Conservation (phyloP, 306 rosid genomes). For the Cucurbita maxima region DNA sequence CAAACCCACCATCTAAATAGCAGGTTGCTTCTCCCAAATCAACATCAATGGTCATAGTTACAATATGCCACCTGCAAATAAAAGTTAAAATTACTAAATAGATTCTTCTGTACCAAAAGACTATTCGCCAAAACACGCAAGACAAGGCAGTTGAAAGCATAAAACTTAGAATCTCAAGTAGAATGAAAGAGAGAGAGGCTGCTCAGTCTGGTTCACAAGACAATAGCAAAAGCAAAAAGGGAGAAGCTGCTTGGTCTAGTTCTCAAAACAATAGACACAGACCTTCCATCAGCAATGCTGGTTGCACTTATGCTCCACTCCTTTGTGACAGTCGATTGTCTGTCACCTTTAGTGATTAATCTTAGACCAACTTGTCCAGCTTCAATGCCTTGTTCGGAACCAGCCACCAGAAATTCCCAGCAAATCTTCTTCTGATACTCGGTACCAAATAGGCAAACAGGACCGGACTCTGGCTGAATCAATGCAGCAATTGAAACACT, state of each 20-base stretch:
- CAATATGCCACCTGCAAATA: constrained; percentile 92
- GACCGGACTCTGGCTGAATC: constrained; percentile 98
- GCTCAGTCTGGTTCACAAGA: background rate
- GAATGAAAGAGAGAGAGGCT: background rate
- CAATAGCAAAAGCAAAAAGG: background rate
- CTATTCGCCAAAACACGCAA: background rate
- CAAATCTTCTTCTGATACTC: constrained; percentile 82
- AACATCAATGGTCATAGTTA: constrained; percentile 90
- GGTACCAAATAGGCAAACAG: constrained; percentile 88
- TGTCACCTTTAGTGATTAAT: constrained; percentile 91
- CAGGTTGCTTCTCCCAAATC: constrained; percentile 93
- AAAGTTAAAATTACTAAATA: background rate
- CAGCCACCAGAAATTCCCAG: constrained; percentile 98
- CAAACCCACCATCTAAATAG: constrained; percentile 90
- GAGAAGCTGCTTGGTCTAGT: background rate
- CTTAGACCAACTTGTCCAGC: constrained; percentile 99
- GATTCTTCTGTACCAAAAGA: background rate
- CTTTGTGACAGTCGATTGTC: constrained; percentile 83
- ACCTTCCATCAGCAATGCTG: constrained; percentile 99
- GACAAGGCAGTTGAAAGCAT: background rate
- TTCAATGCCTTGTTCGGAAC: constrained; percentile 97
- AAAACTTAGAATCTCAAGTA: background rate
- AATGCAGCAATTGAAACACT: constrained; percentile 74
- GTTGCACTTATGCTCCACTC: constrained; percentile 95
- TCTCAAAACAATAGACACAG: constrained; percentile 9